These are phyloP conservation scores for Euphorbia lathyris DNA, from an alignment of 345 rosid genomes.

Conservation along the genomic window DNA sequence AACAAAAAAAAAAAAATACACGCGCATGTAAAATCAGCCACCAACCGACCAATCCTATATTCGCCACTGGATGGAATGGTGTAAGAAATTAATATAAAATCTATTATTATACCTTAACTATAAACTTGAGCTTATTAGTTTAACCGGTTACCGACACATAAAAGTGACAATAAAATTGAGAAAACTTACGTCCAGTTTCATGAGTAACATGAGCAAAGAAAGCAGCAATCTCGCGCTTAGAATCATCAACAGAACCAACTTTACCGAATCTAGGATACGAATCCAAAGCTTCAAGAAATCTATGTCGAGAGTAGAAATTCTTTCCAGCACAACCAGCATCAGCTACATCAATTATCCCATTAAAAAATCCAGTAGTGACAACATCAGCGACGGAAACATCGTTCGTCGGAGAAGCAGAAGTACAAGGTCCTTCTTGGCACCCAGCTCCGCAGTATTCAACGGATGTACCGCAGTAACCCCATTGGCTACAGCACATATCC, in stretches of 20 bases:
- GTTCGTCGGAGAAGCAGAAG: conserved; percentile 14
- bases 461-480: conserved; percentile 40
- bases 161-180: neutral
- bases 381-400: conserved; percentile 36
- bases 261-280: conserved; percentile 54
- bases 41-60: too few species aligned
- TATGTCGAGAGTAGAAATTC: conserved; percentile 53
- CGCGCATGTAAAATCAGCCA: too few species aligned
- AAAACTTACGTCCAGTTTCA: conserved; percentile 72
- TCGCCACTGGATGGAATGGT: too few species aligned
- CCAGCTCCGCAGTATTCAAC: conserved; percentile 40
- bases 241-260: conserved; percentile 43
- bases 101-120: too few species aligned
- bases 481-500: conserved; percentile 43
- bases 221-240: conserved; percentile 71
- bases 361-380: conserved; percentile 43
- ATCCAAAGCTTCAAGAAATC: conserved; percentile 49
- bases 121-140: too few species aligned
- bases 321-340: conserved; percentile 49
- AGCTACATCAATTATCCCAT: conserved; percentile 44
- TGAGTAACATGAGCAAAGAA: conserved; percentile 83
- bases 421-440: conserved; percentile 51
- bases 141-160: too few species aligned
- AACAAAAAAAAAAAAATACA: too few species aligned
- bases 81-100: too few species aligned